Base-by-base conservation (phyloP, 2,329 filamentous ascomycete genomes). In the Aspergillus flavus region DNA sequence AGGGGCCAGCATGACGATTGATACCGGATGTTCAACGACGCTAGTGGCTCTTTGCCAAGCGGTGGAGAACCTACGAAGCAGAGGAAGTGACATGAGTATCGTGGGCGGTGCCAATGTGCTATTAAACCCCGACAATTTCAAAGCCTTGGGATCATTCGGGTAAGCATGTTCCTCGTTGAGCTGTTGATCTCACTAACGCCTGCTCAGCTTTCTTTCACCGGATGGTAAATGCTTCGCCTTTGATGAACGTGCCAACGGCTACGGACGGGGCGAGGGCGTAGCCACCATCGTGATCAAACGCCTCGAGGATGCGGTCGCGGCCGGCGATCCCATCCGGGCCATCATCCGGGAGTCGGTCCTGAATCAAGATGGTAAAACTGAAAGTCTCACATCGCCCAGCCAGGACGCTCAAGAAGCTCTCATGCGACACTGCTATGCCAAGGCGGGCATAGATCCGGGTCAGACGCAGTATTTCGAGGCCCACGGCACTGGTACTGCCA, bases 1-100 rank as follows among this genome's bases (percentile, higher is more conserved):
- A 6, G 74, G 72, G 1, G 66, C 73, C 1, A 70, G 66, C 46
- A 48, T 73, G 11, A 72, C 68, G 14, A 28, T 75, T 1, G 70
- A 76, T 54, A 76, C 74, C 0, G 74, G 66, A 2, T 74, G 74
- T 61, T 72, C 70, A 11, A 57, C 67, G 2, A 64, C 62, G 11
- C 36, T 74, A 21, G 55, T 62, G 10, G 72, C 68, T 4, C 48
- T 77, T 7, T 72, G 76, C 61, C 53, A 65, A n/a, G 75, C 72
- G 4, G 69, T 62, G 46, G 65, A 71, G 57, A 66, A 36, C 58
- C 43, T 72, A 1, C 56, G 61, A 23, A 60, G 52, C 2, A 65
- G 69, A 2, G 62, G 61, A n/a, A 41, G 59, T 6, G 30, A 61
- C 14, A 53, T 57, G 43, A 26, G 65, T 6, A 19, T 72, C 0